These are phyloP conservation scores for Quercus berberidifolia DNA, from an alignment of 306 rosid genomes.

Conservation along the genomic window DNA sequence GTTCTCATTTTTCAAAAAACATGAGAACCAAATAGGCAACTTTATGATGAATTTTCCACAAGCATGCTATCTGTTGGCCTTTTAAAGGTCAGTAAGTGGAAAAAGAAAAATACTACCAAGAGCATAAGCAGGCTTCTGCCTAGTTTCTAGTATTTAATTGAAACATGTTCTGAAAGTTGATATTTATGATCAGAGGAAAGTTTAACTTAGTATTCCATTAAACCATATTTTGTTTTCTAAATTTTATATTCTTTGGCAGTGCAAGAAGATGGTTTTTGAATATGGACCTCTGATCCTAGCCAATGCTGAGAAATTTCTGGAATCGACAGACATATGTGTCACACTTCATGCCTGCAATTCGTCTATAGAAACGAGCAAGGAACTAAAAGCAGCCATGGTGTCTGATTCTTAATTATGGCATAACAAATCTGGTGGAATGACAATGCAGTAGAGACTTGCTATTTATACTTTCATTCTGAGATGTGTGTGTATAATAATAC, in stretches of 20 bases:
- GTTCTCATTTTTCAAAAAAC: not conserved
- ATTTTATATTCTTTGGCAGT: slow-evolving; percentile 46
- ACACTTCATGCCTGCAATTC: slow-evolving; percentile 68
- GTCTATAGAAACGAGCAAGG: not conserved
- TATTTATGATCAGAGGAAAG: not conserved
- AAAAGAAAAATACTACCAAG: not conserved
- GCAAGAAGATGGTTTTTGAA: slow-evolving; percentile 74
- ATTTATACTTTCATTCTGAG: not conserved
- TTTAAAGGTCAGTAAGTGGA: not conserved
- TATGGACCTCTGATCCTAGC: slow-evolving; percentile 62
- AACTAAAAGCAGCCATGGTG: slow-evolving; percentile 2
- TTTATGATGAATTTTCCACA: not conserved
- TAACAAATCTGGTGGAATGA: not conserved
- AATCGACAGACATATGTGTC: slow-evolving; percentile 63
- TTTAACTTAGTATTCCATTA: not conserved
- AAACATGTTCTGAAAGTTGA: not conserved
- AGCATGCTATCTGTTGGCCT: not conserved
- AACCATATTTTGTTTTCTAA: slow-evolving; percentile 1
- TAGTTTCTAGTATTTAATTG: not conserved
- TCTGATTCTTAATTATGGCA: slow-evolving; percentile 31
- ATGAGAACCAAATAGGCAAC: slow-evolving; percentile 2
- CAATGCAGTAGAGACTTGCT: slow-evolving; percentile 2
- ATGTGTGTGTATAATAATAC: slow-evolving; percentile 1
- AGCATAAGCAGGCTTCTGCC: not conserved
- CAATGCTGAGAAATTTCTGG: slow-evolving; percentile 76